A percentile compares a stretch with the other conserved stretches of the same genome.
Conservation (phyloP, 306 rosid species). For the Cicer pinnatifidum region DNA sequence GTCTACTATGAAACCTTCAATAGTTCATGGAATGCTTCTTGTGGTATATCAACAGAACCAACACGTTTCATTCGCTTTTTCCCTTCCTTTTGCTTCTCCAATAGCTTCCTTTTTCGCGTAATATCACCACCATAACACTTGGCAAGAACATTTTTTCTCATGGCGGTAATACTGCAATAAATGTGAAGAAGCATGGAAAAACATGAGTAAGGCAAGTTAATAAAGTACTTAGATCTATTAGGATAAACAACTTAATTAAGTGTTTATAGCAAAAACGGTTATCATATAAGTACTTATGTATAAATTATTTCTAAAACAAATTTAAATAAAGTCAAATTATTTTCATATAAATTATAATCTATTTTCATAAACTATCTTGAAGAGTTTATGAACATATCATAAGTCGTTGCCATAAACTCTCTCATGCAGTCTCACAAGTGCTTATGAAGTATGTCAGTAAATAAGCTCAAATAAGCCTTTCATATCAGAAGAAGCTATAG, state of each 20-base stretch:
- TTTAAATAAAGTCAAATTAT: background rate
- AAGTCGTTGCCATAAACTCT: background rate
- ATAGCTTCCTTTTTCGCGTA: slow-evolving; percentile 81
- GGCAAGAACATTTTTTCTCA: slow-evolving; percentile 93
- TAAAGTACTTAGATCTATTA: background rate
- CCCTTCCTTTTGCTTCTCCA: slow-evolving; percentile 98
- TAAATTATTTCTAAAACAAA: background rate
- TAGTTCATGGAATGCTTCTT: slow-evolving; percentile 91
- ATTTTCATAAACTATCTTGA: background rate
- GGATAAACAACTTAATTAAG: background rate
- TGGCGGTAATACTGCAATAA: slow-evolving; percentile 70
- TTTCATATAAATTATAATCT: background rate
- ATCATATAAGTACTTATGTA: background rate
- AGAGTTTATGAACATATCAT: background rate
- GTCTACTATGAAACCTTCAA: slow-evolving; percentile 72
- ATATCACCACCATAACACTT: slow-evolving; percentile 96
- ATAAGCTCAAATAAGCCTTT: background rate
- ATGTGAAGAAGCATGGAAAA: slow-evolving; percentile 29
- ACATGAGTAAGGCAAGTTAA: slow-evolving; percentile 29
- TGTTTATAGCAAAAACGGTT: background rate
- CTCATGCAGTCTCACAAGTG: background rate
- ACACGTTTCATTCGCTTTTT: slow-evolving; percentile 96
- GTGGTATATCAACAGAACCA: slow-evolving; percentile 94
- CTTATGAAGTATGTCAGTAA: too few species aligned
- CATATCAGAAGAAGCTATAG: background rate